Conservation (phyloP, 83 land plant species). For the Larix sibirica region DNA sequence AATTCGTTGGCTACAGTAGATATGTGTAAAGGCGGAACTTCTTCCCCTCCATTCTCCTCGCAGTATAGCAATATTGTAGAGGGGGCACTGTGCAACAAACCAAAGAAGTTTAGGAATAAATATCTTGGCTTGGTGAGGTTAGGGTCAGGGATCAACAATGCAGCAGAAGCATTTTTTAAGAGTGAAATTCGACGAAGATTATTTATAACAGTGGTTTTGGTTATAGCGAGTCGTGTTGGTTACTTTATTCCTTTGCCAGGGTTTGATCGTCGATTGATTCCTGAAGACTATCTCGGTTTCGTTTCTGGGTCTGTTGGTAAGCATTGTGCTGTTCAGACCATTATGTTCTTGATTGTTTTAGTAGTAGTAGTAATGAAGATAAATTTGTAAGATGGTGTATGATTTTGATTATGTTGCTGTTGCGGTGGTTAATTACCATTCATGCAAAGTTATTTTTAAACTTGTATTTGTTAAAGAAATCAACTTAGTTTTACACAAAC, state of each 20-base stretch:
- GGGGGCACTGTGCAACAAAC: not conserved
- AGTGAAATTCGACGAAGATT: slow-evolving; percentile 79
- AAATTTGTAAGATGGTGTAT: not conserved
- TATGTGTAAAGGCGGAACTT: not conserved
- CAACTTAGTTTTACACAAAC: not conserved
- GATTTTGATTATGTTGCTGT: not conserved
- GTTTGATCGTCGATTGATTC: slow-evolving; percentile 72
- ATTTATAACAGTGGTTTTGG: slow-evolving; percentile 63
- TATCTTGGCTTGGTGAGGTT: slow-evolving; percentile 61
- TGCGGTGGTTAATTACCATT: not conserved
- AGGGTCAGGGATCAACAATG: slow-evolving; percentile 64
- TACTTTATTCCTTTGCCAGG: slow-evolving; percentile 84
- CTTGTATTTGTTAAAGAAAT: not conserved
- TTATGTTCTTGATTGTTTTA: slow-evolving; percentile 6
- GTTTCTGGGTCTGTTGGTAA: slow-evolving; percentile 64
- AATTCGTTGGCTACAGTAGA: slow-evolving; percentile 3
- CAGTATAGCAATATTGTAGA: not conserved
- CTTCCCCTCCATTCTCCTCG: not conserved
- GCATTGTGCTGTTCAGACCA: slow-evolving; percentile 1
- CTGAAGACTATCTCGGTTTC: slow-evolving; percentile 67
- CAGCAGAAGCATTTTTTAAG: slow-evolving; percentile 78
- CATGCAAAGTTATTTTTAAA: not conserved
- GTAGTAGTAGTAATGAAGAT: not conserved
- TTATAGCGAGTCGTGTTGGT: slow-evolving; percentile 65
- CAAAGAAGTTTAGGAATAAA: slow-evolving; percentile 46